Evolutionary conservation across 805 yeast genomes (phyloP).

Genomic region (Spathaspora girioi): DNA sequence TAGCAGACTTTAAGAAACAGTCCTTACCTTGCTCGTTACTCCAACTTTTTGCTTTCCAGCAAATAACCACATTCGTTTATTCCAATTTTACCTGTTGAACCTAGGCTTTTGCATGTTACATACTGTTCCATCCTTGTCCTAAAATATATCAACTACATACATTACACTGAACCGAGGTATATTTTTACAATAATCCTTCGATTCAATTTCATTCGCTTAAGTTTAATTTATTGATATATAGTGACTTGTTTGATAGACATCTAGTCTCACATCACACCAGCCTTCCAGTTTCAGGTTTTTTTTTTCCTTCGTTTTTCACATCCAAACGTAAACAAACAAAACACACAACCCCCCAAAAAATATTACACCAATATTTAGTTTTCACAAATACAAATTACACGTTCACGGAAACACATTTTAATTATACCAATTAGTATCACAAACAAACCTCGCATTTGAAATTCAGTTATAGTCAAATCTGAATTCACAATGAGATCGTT

Average conservation of each 20-base stretch:
- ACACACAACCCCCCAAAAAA: neutral
- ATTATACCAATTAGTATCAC: neutral
- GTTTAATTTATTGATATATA: neutral
- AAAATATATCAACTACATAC: neutral
- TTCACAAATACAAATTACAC: neutral
- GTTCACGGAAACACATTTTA: neutral
- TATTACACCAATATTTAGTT: neutral
- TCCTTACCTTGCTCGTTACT: too few relatives aligned
- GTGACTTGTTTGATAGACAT: neutral
- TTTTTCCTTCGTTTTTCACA: neutral
- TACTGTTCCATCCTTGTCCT: neutral
- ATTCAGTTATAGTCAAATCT: neutral
- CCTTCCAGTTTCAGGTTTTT: neutral
- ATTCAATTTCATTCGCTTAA: neutral
- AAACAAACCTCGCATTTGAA: neutral
- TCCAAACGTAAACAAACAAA: neutral
- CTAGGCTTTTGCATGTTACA: neutral
- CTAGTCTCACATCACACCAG: neutral
- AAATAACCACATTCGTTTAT: constrained; percentile 4
- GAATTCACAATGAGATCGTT: constrained; percentile 10
- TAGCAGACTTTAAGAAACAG: neutral
- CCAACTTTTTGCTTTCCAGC: constrained; percentile 6
- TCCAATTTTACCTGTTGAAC: neutral
- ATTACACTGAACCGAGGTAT: neutral
- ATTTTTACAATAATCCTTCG: neutral